Evolutionary conservation across 306 rosid genomes (phyloP), one percentile per base, ranked within the genome.

Genomic region (Styphnolobium japonicum): DNA sequence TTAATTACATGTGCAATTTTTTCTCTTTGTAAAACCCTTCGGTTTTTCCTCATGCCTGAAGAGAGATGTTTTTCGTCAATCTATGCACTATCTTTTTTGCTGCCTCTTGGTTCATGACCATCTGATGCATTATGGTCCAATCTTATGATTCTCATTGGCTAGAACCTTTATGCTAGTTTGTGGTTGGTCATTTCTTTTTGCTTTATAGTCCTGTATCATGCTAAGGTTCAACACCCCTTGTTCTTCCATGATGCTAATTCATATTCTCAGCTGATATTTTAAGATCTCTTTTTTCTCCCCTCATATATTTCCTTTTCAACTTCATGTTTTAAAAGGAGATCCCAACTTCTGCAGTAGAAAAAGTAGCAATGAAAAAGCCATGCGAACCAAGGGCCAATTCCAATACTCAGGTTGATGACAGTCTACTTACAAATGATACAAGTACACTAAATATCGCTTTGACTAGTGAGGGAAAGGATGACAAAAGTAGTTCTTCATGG

Each of bases 401-500:
- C 78, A 81, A 43, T 82, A 22, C 84, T 62, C 86, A 75, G 70
- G 83, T 77, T 22, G 82, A 81, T 78, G 68, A 72, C 51, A 68
- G 43, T 61, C 73, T 77, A 46, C 86, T 69, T 34, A 81, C 33
- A 31, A 77, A 78, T 61, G 71, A 43, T 67, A 53, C 73, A 14
- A 19, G 58, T 68, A 80, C 85, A 22, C 77, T 74, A 57, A 87
- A 85, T 85, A 81, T 85, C 75, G 82, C 76, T 65, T 73, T 83
- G 63, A 79, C 67, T 27, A 75, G 77, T 76, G 88, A 83, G 74
- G 87, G 79, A 58, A 87, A 77, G 68, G 87, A 89, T 42, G 91
- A 86, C 76, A 55, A 80, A 51, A 85, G 92, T 67, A 80, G 56
- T 49, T 79, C 86, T 37, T 88, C 93, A 19, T 90, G 97, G 93